These are phyloP conservation scores for Austroboletus rostrupii DNA, from an alignment of 1,284 basidiomycete genomes.

Conservation along the genomic window DNA sequence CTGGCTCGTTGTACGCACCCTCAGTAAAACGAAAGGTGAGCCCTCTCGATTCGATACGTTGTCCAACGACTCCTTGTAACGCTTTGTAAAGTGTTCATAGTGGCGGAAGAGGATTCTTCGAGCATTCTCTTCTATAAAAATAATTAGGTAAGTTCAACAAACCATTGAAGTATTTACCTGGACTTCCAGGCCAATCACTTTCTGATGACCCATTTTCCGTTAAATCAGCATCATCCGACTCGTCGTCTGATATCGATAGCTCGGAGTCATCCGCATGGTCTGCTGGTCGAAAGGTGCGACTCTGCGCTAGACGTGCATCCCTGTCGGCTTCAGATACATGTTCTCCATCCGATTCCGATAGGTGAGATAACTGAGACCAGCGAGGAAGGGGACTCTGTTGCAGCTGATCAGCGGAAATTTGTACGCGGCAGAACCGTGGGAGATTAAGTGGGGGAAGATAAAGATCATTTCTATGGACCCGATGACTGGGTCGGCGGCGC, in stretches of 20 bases:
- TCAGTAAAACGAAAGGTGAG: constrained; percentile 37
- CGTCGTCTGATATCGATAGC: constrained; percentile 58
- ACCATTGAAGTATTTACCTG: constrained; percentile 17
- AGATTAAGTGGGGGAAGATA: constrained; percentile 54
- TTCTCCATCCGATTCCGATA: constrained; percentile 65
- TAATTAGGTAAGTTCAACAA: constrained; percentile 8
- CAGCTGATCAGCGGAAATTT: constrained; percentile 1
- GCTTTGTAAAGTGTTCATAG: constrained; percentile 28
- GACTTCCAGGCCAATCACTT: constrained; percentile 51
- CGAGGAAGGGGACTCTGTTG: constrained; percentile 12
- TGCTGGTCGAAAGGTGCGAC: constrained; percentile 43
- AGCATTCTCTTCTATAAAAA: constrained; percentile 14
- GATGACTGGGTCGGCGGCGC: constrained; percentile 17
- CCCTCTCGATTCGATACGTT: constrained; percentile 33
- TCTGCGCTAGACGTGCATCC: constrained; percentile 64
- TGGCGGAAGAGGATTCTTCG: constrained; percentile 13
- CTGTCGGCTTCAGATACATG: constrained; percentile 58
- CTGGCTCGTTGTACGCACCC: constrained; percentile 18
- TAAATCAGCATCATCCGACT: constrained; percentile 70
- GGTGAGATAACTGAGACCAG: constrained; percentile 30
- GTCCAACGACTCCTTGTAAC: constrained; percentile 29
- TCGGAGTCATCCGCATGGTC: constrained; percentile 42
- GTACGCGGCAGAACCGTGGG: constrained; percentile 27
- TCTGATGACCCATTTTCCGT: constrained; percentile 52
- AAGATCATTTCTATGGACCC: constrained; percentile 44